A percentile compares a stretch with the other conserved stretches of the same genome.
Evolutionary conservation across 1,284 basidiomycete genomes (phyloP).

Genomic region (Thecaphora thlaspeos): DNA sequence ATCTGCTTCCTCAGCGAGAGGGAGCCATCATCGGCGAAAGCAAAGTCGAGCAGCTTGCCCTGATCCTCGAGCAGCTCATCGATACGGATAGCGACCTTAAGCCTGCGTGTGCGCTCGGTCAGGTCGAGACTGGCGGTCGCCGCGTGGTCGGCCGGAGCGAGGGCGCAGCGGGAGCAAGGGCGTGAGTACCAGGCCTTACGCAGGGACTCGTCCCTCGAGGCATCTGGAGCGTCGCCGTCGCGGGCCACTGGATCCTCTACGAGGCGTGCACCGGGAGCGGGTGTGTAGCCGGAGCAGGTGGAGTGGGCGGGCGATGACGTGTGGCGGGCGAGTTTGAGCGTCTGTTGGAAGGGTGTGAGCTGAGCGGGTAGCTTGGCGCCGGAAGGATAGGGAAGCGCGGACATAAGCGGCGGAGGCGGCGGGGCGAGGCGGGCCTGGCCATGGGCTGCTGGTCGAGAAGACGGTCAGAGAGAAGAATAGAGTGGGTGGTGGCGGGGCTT

Average conservation of each 20-base stretch:
- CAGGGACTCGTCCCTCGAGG: conserved; percentile 15
- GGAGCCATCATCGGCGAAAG: conserved; percentile 71
- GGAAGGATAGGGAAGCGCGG: conserved; percentile 19
- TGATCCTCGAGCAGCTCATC: conserved; percentile 83
- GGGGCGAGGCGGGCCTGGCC: too few species aligned
- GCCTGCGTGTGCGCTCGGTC: conserved; percentile 64
- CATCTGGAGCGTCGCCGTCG: conserved; percentile 4
- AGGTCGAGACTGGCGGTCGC: conserved; percentile 60
- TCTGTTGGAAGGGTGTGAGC: conserved; percentile 23
- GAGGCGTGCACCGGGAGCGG: conserved; percentile 22
- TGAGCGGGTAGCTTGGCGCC: conserved; percentile 12
- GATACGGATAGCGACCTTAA: conserved; percentile 74
- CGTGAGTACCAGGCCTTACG: conserved; percentile 13
- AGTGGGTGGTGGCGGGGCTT: too few species aligned
- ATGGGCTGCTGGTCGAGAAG: too few species aligned
- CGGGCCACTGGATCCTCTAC: conserved; percentile 16
- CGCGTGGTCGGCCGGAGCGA: conserved; percentile 69
- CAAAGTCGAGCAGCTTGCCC: conserved; percentile 73
- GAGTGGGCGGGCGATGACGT: conserved; percentile 8
- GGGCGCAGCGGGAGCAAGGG: conserved; percentile 65
- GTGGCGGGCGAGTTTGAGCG: conserved; percentile 32
- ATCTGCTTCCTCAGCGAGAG: conserved; percentile 66
- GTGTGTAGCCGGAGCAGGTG: conserved; percentile 22
- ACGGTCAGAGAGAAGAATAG: too few species aligned
- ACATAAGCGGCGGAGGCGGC: too few species aligned